Evolutionary conservation across 345 rosid species (phyloP), one percentile per base, ranked within the genome.

Genomic region (Ceriops tagal): DNA sequence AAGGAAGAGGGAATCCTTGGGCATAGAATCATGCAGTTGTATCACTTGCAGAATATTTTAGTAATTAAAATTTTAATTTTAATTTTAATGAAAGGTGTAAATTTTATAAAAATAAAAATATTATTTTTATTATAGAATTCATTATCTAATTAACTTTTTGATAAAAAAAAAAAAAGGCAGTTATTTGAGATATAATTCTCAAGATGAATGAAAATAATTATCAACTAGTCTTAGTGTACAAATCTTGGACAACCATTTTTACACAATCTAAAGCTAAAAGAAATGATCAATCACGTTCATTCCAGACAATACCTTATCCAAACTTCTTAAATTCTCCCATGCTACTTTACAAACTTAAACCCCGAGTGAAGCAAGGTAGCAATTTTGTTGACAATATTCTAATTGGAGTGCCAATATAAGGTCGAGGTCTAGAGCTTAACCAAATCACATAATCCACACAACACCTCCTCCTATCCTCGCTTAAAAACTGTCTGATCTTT

Each of bases 291-390:
- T 56, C 32, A 49, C 55, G 7, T 5, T 27, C 7, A 43, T 11
- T 28, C 13, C 0, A 56, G 58, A 18, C 32, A 59, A 43, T 5
- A 19, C 61, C 69, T 68, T 62, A 22, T 57, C 74, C 53, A 61
- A 62, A 60, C 69, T 80, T 68, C 66, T 47, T 8, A 5, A 58
- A 51, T 52, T 47, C 77, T 59, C 61, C 15, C 21, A 6, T 15
- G 9, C 32, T 47, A 34, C 83, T 70, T 27, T 53, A 30, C 8
- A 22, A 24, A 55, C 72, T 75, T 71, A 72, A 71, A 73, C 81
- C 77, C 65, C 62, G 30, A 37, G 24, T 31, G 73, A 84, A 82
- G 90, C 85, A 86, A 86, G 81, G 88, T 76, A 82, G 68, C 75
- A 56, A 34, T 53, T 71, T 70, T 53, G 2, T 13, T 59, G 62